These are phyloP conservation scores for Rhizopus delemar DNA, from an alignment of 371 early-diverging fungal species.

Conservation along the genomic window DNA sequence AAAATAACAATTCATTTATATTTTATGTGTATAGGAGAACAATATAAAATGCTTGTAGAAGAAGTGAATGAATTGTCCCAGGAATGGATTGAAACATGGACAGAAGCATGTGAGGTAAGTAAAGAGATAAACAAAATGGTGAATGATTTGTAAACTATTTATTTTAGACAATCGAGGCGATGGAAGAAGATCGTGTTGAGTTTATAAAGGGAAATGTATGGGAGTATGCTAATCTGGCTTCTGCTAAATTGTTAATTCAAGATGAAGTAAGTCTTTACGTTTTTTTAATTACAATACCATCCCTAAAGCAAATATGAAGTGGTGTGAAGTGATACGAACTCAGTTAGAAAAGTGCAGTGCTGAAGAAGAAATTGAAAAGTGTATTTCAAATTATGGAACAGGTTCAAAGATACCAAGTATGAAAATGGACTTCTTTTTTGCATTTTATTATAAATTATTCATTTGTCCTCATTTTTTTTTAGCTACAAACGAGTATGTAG, in stretches of 20 bases:
- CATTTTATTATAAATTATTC: neutral
- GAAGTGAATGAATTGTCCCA: slow-evolving; percentile 32
- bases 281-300: neutral
- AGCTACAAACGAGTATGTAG: slow-evolving; percentile 43
- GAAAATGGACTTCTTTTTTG: neutral
- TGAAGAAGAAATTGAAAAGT: slow-evolving; percentile 31
- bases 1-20: neutral
- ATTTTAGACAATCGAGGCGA: slow-evolving; percentile 27
- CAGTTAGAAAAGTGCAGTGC: slow-evolving; percentile 36
- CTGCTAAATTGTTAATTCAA: slow-evolving; percentile 40
- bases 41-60: slow-evolving; percentile 24
- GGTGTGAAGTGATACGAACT: slow-evolving; percentile 39
- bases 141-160: neutral
- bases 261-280: slow-evolving; percentile 31
- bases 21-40: slow-evolving; percentile 18
- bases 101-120: slow-evolving; percentile 40
- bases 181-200: slow-evolving; percentile 46
- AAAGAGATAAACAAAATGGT: neutral
- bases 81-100: slow-evolving; percentile 44
- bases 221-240: slow-evolving; percentile 48
- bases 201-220: slow-evolving; percentile 38
- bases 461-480: neutral
- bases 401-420: slow-evolving; percentile 38
- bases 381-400: slow-evolving; percentile 31
- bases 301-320: slow-evolving; percentile 13